These are phyloP conservation scores for Phoenix dactylifera DNA, from an alignment of 176 grass and related monocot genomes.

Conservation along the genomic window DNA sequence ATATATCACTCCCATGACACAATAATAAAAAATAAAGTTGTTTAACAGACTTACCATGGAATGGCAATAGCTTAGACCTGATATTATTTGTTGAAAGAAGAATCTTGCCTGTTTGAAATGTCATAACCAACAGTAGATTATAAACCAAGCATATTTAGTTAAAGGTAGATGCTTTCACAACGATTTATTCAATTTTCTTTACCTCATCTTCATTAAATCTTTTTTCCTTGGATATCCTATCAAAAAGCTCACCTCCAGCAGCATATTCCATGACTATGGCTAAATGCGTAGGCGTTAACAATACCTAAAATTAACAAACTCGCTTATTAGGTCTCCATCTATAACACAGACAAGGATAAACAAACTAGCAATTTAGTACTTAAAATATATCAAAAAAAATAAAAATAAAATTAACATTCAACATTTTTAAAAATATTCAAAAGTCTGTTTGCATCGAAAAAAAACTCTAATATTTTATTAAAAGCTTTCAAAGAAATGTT, in stretches of 20 bases:
- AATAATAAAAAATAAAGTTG: not conserved
- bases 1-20: too few relatives aligned
- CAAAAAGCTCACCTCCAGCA: conserved; percentile 88
- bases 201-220: conserved; percentile 98
- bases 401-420: too few relatives aligned
- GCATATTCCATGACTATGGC: conserved; percentile 99
- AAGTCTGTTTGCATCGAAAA: too few relatives aligned
- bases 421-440: too few relatives aligned
- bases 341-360: too few relatives aligned
- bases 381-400: too few relatives aligned
- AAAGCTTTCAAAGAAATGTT: too few relatives aligned
- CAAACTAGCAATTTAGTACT: too few relatives aligned
- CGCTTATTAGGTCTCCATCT: too few relatives aligned
- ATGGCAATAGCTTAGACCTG: conserved; percentile 95
- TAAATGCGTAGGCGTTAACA: conserved; percentile 89
- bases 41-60: conserved; percentile 55
- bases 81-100: conserved; percentile 98
- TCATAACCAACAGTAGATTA: conserved; percentile 12
- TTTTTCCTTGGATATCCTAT: conserved; percentile 71
- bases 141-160: not conserved
- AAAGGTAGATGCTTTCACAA: not conserved
- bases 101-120: conserved; percentile 57
- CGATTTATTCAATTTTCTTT: conserved; percentile 4
- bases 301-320: conserved; percentile 35
- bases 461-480: too few relatives aligned